Conservation (phyloP, 73 alveolate species). For the Paramecium primaurelia region DNA sequence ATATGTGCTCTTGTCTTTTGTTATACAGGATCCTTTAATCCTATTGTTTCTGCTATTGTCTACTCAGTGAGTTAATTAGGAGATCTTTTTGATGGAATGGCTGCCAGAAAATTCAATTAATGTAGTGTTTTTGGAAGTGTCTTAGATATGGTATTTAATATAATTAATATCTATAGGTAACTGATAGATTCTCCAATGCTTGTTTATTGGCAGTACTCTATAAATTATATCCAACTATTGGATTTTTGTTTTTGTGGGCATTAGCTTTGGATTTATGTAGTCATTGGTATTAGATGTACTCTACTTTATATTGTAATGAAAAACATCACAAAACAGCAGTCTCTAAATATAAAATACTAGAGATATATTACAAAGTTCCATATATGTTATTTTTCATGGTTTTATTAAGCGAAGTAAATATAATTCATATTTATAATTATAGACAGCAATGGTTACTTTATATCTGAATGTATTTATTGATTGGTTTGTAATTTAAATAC, state of each 20-base stretch:
- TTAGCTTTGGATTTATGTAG: constrained; percentile 53
- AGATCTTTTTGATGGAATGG: constrained; percentile 62
- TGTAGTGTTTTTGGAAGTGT: constrained; percentile 54
- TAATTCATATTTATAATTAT: background rate
- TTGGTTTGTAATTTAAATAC: background rate
- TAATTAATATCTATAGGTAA: background rate
- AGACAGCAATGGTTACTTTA: constrained; percentile 40
- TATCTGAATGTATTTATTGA: background rate
- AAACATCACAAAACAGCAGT: constrained; percentile 59
- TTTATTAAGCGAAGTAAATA: constrained; percentile 43
- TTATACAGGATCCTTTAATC: background rate
- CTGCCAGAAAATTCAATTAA: constrained; percentile 59
- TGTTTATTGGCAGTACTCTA: constrained; percentile 39
- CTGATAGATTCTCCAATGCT: constrained; percentile 62
- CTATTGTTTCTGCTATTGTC: constrained; percentile 47
- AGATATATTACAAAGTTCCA: constrained; percentile 44
- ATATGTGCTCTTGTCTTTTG: constrained; percentile 34
- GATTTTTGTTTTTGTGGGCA: constrained; percentile 57
- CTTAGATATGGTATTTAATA: constrained; percentile 50
- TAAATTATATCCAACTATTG: constrained; percentile 43
- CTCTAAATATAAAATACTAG: constrained; percentile 27
- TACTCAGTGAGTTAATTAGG: constrained; percentile 48
- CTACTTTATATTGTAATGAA: constrained; percentile 56
- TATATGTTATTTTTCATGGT: constrained; percentile 53
- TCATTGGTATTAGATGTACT: constrained; percentile 61